Percentiles rank a stretch among this genome's conserved stretches.
Evolutionary conservation across 768 basidiomycete genomes (phyloP).

Genomic region (Xerocomellus chrysenteron): DNA sequence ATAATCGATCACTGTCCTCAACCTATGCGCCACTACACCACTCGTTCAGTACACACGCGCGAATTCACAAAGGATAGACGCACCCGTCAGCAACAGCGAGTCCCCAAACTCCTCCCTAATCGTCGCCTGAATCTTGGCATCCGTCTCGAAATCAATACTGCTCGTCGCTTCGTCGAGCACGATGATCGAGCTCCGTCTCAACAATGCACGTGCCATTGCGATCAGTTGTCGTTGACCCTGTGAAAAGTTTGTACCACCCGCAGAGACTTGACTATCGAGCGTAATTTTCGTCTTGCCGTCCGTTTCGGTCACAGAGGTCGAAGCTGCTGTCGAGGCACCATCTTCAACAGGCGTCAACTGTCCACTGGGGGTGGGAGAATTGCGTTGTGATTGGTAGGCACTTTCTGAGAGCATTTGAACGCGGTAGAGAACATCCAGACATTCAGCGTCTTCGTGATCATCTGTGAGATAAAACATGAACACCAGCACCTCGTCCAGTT

Average conservation of each 20-base stretch:
- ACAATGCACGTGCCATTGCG: conserved; percentile 79
- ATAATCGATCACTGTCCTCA: conserved; percentile 80
- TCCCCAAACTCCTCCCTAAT: conserved; percentile 83
- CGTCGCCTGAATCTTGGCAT: conserved; percentile 85
- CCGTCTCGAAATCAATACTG: conserved; percentile 85
- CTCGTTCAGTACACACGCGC: not conserved
- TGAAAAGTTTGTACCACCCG: conserved; percentile 89
- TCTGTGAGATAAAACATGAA: conserved; percentile 32
- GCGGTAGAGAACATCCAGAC: conserved; percentile 75
- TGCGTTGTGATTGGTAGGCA: conserved; percentile 46
- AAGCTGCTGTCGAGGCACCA: conserved; percentile 40
- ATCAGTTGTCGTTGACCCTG: conserved; percentile 90
- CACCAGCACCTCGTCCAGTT: not conserved
- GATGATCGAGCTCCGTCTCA: conserved; percentile 70
- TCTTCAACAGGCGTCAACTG: conserved; percentile 44
- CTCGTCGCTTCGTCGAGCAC: conserved; percentile 84
- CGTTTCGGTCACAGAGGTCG: conserved; percentile 47
- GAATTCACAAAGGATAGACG: conserved; percentile 16
- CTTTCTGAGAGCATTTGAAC: conserved; percentile 71
- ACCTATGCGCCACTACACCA: conserved; percentile 60
- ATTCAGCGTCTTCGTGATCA: conserved; percentile 78
- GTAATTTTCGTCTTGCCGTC: conserved; percentile 58
- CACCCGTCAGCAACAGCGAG: conserved; percentile 71
- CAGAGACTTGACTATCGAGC: conserved; percentile 76
- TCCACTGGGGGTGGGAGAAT: conserved; percentile 50